These are phyloP conservation scores for Bruguiera gymnorhiza DNA, from an alignment of 345 rosid species.

Conservation along the genomic window DNA sequence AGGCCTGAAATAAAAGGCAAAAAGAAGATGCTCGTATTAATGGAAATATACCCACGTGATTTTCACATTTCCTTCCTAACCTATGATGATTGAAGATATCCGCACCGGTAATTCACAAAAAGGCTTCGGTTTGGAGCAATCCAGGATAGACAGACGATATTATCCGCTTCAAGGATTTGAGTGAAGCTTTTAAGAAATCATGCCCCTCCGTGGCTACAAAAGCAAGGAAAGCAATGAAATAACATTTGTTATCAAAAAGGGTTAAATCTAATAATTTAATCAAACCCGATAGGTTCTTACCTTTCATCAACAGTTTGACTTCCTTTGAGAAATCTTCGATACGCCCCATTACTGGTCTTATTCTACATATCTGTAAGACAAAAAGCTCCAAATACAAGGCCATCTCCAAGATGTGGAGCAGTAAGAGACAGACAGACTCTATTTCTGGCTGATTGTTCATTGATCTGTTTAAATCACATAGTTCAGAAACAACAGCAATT, in stretches of 20 bases:
- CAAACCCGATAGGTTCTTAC: conserved; percentile 26
- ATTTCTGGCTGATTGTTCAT: conserved; percentile 46
- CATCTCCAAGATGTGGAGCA: conserved; percentile 73
- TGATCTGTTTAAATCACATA: conserved; percentile 41
- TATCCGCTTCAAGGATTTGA: conserved; percentile 55
- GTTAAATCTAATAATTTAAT: neutral
- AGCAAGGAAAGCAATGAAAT: neutral
- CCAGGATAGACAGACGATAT: conserved; percentile 59
- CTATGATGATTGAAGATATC: no score
- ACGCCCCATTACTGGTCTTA: conserved; percentile 73
- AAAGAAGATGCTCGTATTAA: no score
- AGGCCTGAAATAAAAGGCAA: no score
- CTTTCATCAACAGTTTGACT: conserved; percentile 56
- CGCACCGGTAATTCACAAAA: conserved; percentile 10
- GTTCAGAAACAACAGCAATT: conserved; percentile 51
- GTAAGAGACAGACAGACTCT: conserved; percentile 44
- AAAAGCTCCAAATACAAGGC: conserved; percentile 72
- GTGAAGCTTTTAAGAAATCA: conserved; percentile 22
- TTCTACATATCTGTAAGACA: conserved; percentile 72
- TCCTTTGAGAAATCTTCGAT: conserved; percentile 79
- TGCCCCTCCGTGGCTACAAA: conserved; percentile 53
- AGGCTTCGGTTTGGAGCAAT: conserved; percentile 36
- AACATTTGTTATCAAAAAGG: neutral
- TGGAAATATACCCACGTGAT: no score
- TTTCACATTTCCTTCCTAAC: no score